Evolutionary conservation across 768 basidiomycete species (phyloP).

Genomic region (Tulasnella calospora): DNA sequence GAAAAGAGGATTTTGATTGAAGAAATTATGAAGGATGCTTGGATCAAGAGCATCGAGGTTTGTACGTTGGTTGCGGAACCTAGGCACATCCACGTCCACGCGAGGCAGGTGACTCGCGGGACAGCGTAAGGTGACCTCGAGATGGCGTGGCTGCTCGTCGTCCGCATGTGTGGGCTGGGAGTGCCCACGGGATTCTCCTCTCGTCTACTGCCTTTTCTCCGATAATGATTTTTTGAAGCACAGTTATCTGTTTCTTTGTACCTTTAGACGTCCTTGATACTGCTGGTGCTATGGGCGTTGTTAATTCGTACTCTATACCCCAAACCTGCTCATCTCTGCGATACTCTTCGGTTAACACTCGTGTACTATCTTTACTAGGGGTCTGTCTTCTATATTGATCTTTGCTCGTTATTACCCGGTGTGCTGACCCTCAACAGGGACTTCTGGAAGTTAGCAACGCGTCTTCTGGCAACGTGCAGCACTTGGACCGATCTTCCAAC

Average conservation of each 20-base stretch:
- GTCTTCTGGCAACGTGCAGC: background rate
- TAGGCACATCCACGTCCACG: slow-evolving; percentile 60
- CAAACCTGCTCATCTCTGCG: background rate
- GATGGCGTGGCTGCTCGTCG: no score
- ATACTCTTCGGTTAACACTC: background rate
- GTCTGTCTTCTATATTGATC: background rate
- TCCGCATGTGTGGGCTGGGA: background rate
- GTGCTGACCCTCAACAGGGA: background rate
- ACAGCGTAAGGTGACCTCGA: background rate
- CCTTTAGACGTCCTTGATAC: background rate
- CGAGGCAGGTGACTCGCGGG: slow-evolving; percentile 27
- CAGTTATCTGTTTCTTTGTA: background rate
- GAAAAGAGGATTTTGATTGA: slow-evolving; percentile 70
- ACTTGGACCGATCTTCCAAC: background rate
- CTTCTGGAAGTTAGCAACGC: background rate
- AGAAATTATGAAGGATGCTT: slow-evolving; percentile 68
- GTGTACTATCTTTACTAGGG: background rate
- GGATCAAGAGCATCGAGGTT: slow-evolving; percentile 77
- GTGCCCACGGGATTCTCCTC: background rate
- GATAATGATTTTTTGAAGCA: background rate
- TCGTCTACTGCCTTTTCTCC: background rate
- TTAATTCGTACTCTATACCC: slow-evolving; percentile 1
- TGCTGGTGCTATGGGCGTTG: background rate
- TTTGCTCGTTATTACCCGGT: background rate
- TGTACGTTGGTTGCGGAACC: slow-evolving; percentile 60